Evolutionary conservation across 495 filamentous ascomycete species (phyloP), one percentile per base, ranked within the genome.

Genomic region (Tuber calosporum): DNA sequence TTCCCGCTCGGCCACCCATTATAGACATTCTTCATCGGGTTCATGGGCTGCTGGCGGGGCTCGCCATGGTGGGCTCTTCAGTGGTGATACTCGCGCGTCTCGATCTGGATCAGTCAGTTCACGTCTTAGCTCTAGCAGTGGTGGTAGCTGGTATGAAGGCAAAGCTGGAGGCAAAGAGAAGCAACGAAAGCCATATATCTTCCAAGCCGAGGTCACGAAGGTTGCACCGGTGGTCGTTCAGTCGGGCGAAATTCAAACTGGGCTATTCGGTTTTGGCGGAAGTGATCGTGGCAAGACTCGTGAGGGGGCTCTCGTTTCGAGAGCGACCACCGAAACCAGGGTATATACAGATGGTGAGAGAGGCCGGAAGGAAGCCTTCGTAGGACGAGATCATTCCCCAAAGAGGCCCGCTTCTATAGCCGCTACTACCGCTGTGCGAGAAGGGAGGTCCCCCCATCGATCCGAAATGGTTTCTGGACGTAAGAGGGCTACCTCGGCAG

Each of bases 21-120:
- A 40, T 13, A 38, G 45, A 39, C 45, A 40, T 34, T 40, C 45
- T 36, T 66, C 69, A 40, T 62, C 75, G 30, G 39, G 68, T 17
- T 69, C 69, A 40, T 77, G 76, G 76, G 68, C 74, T 22, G 7
- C 42, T 11, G 75, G 75, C 34, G 62, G 42, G 13, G 58, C 69
- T 26, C 66, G 41, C 1, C 36, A 68, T 19, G 75, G 75, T 6
- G 75, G 76, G 13, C 77, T 74, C 73, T 77, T 77, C 45, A 74
- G 76, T 19, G 76, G 76, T 1, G 30, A 48, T 66, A 42, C 13
- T 4, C 34, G 37, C 7, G 17, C 66, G 38, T 26, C 30, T 8
- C 42, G 53, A 42, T 67, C 69, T 4, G 15, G 48, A 45, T 78
- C 76, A 8, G 37, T 71, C 30, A 70, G 70, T 39, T 77, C 74